A percentile compares a stretch with the other conserved stretches of the same genome.
Conservation (phyloP, 768 basidiomycete genomes). For the Coprinellus aureogranulatus region DNA sequence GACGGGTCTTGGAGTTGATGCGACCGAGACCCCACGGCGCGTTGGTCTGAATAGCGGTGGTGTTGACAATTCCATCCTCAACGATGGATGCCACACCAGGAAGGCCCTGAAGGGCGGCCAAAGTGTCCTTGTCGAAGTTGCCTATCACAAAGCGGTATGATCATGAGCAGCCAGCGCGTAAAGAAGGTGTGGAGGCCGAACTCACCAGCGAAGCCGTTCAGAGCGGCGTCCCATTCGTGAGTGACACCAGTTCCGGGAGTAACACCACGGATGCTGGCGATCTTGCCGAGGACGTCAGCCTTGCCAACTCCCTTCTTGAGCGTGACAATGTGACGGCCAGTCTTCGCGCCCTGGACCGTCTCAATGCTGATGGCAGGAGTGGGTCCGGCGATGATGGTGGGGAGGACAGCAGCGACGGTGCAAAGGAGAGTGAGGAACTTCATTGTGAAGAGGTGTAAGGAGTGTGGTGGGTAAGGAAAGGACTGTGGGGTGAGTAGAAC, state of each 20-base stretch:
- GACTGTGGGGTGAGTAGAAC: too few relatives aligned
- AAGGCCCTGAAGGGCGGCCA: constrained; percentile 17
- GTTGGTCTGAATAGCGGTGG: constrained; percentile 19
- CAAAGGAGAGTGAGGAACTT: too few relatives aligned
- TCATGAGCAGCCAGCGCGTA: too few relatives aligned
- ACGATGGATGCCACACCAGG: constrained; percentile 18
- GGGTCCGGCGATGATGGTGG: too few relatives aligned
- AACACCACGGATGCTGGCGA: too few relatives aligned
- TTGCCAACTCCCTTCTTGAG: too few relatives aligned
- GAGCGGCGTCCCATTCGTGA: neutral
- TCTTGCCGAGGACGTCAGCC: too few relatives aligned
- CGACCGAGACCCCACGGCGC: constrained; percentile 33
- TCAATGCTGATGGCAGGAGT: too few relatives aligned
- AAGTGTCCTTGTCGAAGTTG: constrained; percentile 12
- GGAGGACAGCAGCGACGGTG: too few relatives aligned
- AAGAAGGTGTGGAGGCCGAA: neutral
- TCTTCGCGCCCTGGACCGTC: too few relatives aligned
- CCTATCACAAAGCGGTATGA: neutral
- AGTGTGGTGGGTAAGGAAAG: neutral
- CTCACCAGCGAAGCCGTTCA: constrained; percentile 11
- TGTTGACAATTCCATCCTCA: constrained; percentile 23
- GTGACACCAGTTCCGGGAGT: too few relatives aligned
- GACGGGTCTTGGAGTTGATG: constrained; percentile 14
- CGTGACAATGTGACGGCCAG: too few relatives aligned
- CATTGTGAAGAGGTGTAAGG: neutral